Evolutionary conservation across 2,329 filamentous ascomycete genomes (phyloP), one percentile per base, ranked within the genome.

Genomic region (Dactylellina sp.): DNA sequence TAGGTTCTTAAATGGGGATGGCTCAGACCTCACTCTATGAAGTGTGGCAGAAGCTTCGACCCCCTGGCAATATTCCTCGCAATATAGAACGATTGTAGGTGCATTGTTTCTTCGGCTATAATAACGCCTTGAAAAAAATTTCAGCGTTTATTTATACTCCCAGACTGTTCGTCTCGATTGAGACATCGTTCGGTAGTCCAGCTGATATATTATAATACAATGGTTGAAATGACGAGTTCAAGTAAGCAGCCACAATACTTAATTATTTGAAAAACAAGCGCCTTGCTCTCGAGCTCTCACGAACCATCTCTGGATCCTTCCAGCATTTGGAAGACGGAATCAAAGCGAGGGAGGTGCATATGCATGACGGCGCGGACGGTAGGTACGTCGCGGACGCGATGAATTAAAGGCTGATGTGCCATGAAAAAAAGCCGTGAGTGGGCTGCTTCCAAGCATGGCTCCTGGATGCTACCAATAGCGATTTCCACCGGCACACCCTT

Each of bases 171-270:
- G 9, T 14, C 14, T 40, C 37, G 37, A 12, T 40, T 4, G 4
- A 40, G 37, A 16, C 14, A 16, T 3, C 37, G 12, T 12, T 6
- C 32, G 12, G 25, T 28, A 20, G 46, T 12, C 3, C 11, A 14
- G 37, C 46, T 12, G 20, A 24, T 12, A 49, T 14, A 25, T 25
- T 3, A 25, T 14, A 25, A 49, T 6, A 12, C 14, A 6, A 4
- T 40, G n/a, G n/a, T n/a, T n/a, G n/a, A 16, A 16, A 40, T 22
- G 12, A 46, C 20, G 12, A 2, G 12, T 16, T 46, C 16, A n/a
- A 9, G 20, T 46, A 46, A 46, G 42, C 42, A 46, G 42, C 42
- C 42, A 46, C 42, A 20, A n/a, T 20, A n/a, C n/a, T n/a, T n/a
- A 9, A 22, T 3, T 6, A 16, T 40, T 40, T 32, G 4, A 4